Base-by-base conservation (phyloP, 1,284 basidiomycete species). In the Crepidotus sp. region DNA sequence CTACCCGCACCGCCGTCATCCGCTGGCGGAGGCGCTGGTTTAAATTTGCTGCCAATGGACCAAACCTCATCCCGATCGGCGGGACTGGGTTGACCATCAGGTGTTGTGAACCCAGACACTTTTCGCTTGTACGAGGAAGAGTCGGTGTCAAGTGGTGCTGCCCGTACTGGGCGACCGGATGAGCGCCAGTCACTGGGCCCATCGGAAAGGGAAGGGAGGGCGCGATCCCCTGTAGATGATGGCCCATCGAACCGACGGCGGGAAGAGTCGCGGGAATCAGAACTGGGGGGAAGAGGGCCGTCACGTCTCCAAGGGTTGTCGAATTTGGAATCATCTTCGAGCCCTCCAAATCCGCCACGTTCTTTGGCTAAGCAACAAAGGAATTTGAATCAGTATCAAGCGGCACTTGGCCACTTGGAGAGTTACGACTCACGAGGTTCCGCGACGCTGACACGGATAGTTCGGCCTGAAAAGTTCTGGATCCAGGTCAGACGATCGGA, bases 391-490 rank as follows among this genome's bases (percentile, higher is more conserved):
- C 42, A 42, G 31, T 38, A 25, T 45, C 42, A 47, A 24, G 26
- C 15, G 25, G 24, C 25, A 40, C 5, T 31, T n/a, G n/a, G n/a
- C n/a, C n/a, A n/a, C n/a, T n/a, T n/a, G n/a, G 39, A 43, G 35
- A 25, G 36, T 13, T 19, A 26, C 29, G 2, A 76, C 84, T 72
- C 62, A 90, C 91, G 87, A 51, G 95, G 85, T 60, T 98, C 96
- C 14, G 96, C 96, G 33, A 98, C 94, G 62, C 86, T 91, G 49
- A 98, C 81, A 45, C 95, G 79, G 51, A 98, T 74, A 18, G 74
- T 79, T 51, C 96, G 76, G 35, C 86, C 87, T 25, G 78, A 80
- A 40, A 98, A 69, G 54, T 65, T 68, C 84, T 88, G 40, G 45
- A 42, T 24, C 48, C 45, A 48, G 49, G 48, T 32, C 32, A 46